A percentile compares a stretch with the other conserved stretches of the same genome.
These are phyloP conservation scores for Candida mattraensis DNA, from an alignment of 805 yeast genomes.

Conservation along the genomic window DNA sequence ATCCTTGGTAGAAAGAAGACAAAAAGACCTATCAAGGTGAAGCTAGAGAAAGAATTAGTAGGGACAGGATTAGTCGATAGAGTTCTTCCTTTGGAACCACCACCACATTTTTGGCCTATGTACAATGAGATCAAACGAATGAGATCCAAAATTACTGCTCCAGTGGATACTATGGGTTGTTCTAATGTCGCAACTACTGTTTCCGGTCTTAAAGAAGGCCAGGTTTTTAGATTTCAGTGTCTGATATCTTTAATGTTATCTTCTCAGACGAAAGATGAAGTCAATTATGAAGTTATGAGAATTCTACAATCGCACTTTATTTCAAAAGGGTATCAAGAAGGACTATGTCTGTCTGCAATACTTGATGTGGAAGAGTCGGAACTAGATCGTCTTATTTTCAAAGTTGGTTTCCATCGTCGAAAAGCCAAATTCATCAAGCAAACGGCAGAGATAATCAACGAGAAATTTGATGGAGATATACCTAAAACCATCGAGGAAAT, in stretches of 20 bases:
- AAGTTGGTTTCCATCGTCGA: constrained; percentile 85
- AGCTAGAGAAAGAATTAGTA: constrained; percentile 1
- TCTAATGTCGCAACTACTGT: constrained; percentile 54
- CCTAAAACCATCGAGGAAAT: constrained; percentile 71
- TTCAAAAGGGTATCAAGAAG: constrained; percentile 42
- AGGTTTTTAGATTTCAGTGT: constrained; percentile 63
- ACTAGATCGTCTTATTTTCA: constrained; percentile 64
- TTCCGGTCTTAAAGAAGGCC: constrained; percentile 38
- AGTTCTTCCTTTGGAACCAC: constrained; percentile 22
- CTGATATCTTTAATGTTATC: constrained; percentile 82
- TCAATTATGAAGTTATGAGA: constrained; percentile 70
- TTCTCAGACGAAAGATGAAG: constrained; percentile 89
- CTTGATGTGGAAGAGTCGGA: constrained; percentile 49
- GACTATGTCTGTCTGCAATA: constrained; percentile 58
- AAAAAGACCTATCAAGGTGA: constrained; percentile 2
- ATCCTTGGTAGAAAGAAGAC: neutral
- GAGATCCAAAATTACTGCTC: constrained; percentile 68
- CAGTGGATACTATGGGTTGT: constrained; percentile 90
- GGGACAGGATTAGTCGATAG: constrained; percentile 1
- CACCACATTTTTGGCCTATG: constrained; percentile 48
- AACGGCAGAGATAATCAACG: constrained; percentile 53
- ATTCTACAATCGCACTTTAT: constrained; percentile 51
- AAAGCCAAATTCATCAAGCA: constrained; percentile 71
- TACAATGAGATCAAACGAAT: constrained; percentile 62
- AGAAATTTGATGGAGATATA: constrained; percentile 60